Evolutionary conservation across 768 basidiomycete species (phyloP), one percentile per base, ranked within the genome.

Genomic region (Mycena galopus): DNA sequence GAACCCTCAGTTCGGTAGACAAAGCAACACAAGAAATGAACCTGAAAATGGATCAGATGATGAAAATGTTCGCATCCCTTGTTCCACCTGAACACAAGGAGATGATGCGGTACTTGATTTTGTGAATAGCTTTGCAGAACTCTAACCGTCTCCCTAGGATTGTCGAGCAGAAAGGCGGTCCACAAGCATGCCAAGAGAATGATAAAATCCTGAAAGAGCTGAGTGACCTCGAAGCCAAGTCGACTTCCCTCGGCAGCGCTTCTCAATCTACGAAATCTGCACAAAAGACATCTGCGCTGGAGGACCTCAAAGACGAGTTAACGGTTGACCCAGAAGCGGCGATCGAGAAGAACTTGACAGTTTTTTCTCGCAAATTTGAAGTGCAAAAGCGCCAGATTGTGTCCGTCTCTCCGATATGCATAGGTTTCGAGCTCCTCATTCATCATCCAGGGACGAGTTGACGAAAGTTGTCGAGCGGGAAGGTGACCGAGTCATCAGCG

Each of bases 311-410:
- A 47, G 59, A 74, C 12, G 81, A 82, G 9, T 63, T 83, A 16
- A 65, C 65, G 32, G 74, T 78, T 23, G 79, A 81, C 30, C 71
- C 74, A 23, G 78, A 81, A 14, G 42, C 74, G 4, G 77, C 80
- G 0, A 69, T 83, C 35, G 64, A 73, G 59, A 77, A 78, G 23
- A 83, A 84, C 67, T 55, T 77, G 58, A 75, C 71, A 5, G 66
- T 78, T 4, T 85, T 85, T 64, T 76, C 81, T 19, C 77, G 79
- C 44, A 84, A 84, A 67, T 81, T 83, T 61, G 78, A 76, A 47
- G 74, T 83, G 47, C 81, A 82, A 53, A 77, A 81, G 62, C 77
- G 77, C 17, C 80, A 80, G 62, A 69, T 82, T 30, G 67, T 76
- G 56, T 78, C 67, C 19, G 74, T 60, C 8, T 1, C 16, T 29